A percentile compares a stretch with the other conserved stretches of the same genome.
These are phyloP conservation scores for Chlorencoelia australis DNA, from an alignment of 2,329 filamentous ascomycete species.

Conservation along the genomic window DNA sequence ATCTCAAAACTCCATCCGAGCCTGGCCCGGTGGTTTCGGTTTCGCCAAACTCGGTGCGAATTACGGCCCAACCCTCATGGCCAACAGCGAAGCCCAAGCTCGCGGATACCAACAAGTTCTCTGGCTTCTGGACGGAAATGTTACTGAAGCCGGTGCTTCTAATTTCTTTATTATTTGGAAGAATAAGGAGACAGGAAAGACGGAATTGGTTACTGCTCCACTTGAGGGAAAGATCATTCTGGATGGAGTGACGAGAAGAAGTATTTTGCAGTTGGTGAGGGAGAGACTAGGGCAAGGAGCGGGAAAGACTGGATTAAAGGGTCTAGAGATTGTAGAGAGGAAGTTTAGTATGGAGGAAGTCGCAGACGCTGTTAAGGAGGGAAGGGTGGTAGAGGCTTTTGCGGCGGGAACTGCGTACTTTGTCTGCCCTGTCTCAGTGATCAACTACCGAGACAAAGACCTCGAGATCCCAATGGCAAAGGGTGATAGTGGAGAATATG, in stretches of 20 bases:
- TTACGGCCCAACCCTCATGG: slow-evolving; percentile 76
- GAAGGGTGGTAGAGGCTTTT: slow-evolving; percentile 73
- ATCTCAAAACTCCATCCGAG: slow-evolving; percentile 70
- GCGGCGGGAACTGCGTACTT: slow-evolving; percentile 79
- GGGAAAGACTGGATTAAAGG: slow-evolving; percentile 28
- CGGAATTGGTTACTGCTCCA: slow-evolving; percentile 73
- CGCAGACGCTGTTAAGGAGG: slow-evolving; percentile 60
- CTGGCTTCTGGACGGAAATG: slow-evolving; percentile 78
- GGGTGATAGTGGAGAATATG: slow-evolving; percentile 43
- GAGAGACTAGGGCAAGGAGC: slow-evolving; percentile 42
- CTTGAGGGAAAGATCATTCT: slow-evolving; percentile 76
- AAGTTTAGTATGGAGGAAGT: slow-evolving; percentile 76
- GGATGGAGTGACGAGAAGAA: slow-evolving; percentile 78
- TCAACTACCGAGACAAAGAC: slow-evolving; percentile 57
- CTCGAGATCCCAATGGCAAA: slow-evolving; percentile 51
- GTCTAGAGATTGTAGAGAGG: slow-evolving; percentile 67
- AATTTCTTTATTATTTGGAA: slow-evolving; percentile 88
- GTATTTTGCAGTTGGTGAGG: slow-evolving; percentile 62
- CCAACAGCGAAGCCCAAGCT: slow-evolving; percentile 62
- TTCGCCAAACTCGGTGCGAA: slow-evolving; percentile 90
- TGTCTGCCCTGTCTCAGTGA: slow-evolving; percentile 55
- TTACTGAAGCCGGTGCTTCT: slow-evolving; percentile 83
- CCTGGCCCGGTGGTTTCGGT: slow-evolving; percentile 89
- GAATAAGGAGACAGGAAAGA: slow-evolving; percentile 45
- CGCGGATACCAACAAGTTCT: slow-evolving; percentile 80